These are phyloP conservation scores for Capronia epimyces DNA, from an alignment of 2,329 filamentous ascomycete species.

Conservation along the genomic window DNA sequence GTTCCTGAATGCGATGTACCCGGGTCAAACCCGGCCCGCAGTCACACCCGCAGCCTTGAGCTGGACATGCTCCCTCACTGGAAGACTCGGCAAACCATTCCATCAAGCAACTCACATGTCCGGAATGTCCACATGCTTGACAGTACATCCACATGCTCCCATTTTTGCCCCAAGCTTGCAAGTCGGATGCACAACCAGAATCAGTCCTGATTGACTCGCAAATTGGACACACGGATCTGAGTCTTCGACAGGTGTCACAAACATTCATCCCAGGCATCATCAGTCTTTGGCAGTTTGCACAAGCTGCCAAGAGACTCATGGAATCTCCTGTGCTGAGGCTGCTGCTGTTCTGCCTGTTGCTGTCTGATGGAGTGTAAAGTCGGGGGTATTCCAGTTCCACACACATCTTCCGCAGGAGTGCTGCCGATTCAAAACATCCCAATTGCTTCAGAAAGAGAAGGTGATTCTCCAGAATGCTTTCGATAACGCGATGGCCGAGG, in stretches of 20 bases:
- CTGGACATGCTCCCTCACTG: conserved; percentile 53
- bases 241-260: conserved; percentile 22
- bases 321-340: conserved; percentile 15
- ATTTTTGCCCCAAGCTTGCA: conserved; percentile 8
- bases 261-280: conserved; percentile 16
- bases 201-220: conserved; percentile 41
- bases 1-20: conserved; percentile 37
- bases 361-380: conserved; percentile 3
- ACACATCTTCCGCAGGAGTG: conserved; percentile 52
- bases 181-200: background rate
- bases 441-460: conserved; percentile 50
- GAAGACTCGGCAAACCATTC: conserved; percentile 50
- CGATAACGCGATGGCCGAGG: conserved; percentile 41
- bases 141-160: conserved; percentile 51
- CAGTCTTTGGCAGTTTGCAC: conserved; percentile 19
- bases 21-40: conserved; percentile 49
- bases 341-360: conserved; percentile 9
- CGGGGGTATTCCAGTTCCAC: conserved; percentile 24
- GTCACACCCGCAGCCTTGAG: conserved; percentile 55
- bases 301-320: conserved; percentile 15
- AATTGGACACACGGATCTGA: conserved; percentile 41
- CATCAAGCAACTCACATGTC: conserved; percentile 53
- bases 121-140: conserved; percentile 56
- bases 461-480: conserved; percentile 53
- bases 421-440: conserved; percentile 37